Percentiles rank a stretch among this genome's conserved stretches.
Conservation (phyloP, 441 rosid genomes). For the Populus hybrid region DNA sequence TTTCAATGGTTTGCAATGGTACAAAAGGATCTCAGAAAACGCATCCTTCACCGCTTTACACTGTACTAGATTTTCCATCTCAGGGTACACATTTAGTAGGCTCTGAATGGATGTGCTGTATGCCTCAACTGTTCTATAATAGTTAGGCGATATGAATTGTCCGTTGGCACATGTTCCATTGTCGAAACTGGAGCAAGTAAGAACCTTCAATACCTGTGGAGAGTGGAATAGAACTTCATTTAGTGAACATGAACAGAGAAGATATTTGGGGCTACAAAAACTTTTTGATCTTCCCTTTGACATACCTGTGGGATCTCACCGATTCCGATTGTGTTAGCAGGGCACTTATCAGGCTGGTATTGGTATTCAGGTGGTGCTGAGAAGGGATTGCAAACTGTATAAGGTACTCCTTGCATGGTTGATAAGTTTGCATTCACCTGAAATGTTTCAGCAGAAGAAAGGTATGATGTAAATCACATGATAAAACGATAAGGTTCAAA, state of each 20-base stretch:
- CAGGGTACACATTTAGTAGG: slow-evolving; percentile 51
- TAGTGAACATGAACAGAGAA: not conserved
- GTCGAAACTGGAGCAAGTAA: slow-evolving; percentile 42
- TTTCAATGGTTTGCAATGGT: slow-evolving; percentile 58
- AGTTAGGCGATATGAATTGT: slow-evolving; percentile 32
- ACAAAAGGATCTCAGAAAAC: slow-evolving; percentile 41
- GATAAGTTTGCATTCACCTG: slow-evolving; percentile 61
- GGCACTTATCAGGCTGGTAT: slow-evolving; percentile 50
- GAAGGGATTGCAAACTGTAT: slow-evolving; percentile 63
- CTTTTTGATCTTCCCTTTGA: not conserved
- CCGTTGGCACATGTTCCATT: slow-evolving; percentile 36
- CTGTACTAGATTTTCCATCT: slow-evolving; percentile 50
- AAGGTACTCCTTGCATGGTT: slow-evolving; percentile 22
- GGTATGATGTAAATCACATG: not conserved
- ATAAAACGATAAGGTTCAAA: not conserved
- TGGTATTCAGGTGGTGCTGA: slow-evolving; percentile 55
- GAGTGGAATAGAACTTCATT: not conserved
- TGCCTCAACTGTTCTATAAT: slow-evolving; percentile 33
- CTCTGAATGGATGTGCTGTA: slow-evolving; percentile 52
- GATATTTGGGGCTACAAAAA: not conserved
- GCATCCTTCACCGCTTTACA: slow-evolving; percentile 57
- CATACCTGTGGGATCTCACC: slow-evolving; percentile 52
- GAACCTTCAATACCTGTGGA: slow-evolving; percentile 32
- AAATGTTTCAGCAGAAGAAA: not conserved
- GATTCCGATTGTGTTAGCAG: slow-evolving; percentile 41